Percentiles rank a stretch among this genome's conserved stretches.
phyloP scores from a whole-genome alignment of 192 early-diverging fungal genomes.

The Coemansia umbellata region DNA sequence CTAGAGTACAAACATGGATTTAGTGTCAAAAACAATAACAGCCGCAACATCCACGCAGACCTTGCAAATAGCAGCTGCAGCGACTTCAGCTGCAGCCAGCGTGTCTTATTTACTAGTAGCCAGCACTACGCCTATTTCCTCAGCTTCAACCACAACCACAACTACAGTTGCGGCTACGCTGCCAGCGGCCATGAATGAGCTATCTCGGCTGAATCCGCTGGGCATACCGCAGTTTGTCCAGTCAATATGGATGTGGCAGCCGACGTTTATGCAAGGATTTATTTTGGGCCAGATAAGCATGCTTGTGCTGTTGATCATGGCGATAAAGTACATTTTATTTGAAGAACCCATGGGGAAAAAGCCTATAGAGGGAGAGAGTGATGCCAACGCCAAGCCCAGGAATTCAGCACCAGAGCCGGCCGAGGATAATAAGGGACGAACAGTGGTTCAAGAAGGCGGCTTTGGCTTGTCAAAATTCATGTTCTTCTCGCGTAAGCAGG shows the following conservation, averaged over 20 bases:
- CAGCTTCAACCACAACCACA: too few species aligned
- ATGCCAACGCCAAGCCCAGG: neutral
- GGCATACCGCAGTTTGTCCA: slow-evolving; percentile 1
- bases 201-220: neutral
- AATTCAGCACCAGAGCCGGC: neutral
- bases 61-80: too few species aligned
- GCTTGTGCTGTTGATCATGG: slow-evolving; percentile 41
- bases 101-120: too few species aligned
- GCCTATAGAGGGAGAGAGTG: neutral
- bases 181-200: neutral
- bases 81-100: neutral
- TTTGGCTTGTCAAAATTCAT: slow-evolving; percentile 48
- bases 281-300: slow-evolving; percentile 51
- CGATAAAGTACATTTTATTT: slow-evolving; percentile 51
- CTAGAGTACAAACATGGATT: too few species aligned
- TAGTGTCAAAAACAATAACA: too few species aligned
- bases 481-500: slow-evolving; percentile 46
- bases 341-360: slow-evolving; percentile 41
- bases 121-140: too few species aligned
- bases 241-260: slow-evolving; percentile 39
- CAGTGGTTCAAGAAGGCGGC: slow-evolving; percentile 32
- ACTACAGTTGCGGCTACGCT: neutral
- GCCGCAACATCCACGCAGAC: too few species aligned
- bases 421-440: slow-evolving; percentile 2
- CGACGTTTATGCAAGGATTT: slow-evolving; percentile 53